A percentile compares a stretch with the other conserved stretches of the same genome.
These are phyloP conservation scores for Ceratobasidium sp. DNA, from an alignment of 1,284 basidiomycete genomes.

Conservation along the genomic window DNA sequence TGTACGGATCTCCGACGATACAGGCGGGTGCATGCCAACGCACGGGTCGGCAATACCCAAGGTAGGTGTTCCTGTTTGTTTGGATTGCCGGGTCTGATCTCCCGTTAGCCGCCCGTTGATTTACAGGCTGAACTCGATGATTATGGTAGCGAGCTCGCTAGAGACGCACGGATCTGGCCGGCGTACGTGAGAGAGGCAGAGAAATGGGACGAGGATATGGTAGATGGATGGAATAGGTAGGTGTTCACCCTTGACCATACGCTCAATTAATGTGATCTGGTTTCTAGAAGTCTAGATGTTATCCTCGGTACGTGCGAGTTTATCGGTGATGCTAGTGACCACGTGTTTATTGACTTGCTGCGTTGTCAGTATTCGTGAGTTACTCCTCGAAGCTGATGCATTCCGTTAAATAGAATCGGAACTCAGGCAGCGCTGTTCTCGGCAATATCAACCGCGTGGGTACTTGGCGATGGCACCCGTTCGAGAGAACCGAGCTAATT, in stretches of 20 bases:
- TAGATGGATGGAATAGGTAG: conserved; percentile 26
- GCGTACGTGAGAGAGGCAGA: conserved; percentile 23
- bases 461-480: neutral
- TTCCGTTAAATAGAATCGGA: too few species aligned
- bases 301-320: too few species aligned
- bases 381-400: too few species aligned
- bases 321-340: too few species aligned
- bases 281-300: conserved; percentile 17
- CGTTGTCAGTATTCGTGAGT: too few species aligned
- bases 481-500: neutral
- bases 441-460: conserved; percentile 17
- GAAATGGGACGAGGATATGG: conserved; percentile 35
- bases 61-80: neutral
- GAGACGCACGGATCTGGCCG: conserved; percentile 30
- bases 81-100: conserved; percentile 8
- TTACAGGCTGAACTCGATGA: conserved; percentile 10
- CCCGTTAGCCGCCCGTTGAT: neutral
- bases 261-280: neutral
- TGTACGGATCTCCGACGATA: conserved; percentile 4
- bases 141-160: conserved; percentile 10
- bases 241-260: neutral
- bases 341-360: too few species aligned
- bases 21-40: neutral
- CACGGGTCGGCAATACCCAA: conserved; percentile 2
- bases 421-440: conserved; percentile 10